Evolutionary conservation across 257 asterid genomes (phyloP).

Genomic region (Coffea canephora): DNA sequence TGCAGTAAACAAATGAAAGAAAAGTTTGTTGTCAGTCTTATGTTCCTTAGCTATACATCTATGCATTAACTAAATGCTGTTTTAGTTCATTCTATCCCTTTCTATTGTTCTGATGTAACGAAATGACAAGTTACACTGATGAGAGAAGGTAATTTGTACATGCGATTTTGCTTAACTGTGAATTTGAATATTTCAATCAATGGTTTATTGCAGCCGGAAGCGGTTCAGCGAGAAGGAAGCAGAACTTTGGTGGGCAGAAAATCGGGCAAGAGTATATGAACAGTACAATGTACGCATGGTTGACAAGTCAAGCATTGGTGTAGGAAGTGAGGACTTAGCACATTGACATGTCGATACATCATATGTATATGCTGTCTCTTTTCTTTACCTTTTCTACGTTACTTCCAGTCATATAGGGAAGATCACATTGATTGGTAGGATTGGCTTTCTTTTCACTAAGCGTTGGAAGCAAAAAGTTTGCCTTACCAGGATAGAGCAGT

Average conservation of each 20-base stretch:
- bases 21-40: neutral
- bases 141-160: constrained; percentile 3
- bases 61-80: neutral
- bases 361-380: constrained; percentile 24
- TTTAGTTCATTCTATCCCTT: neutral
- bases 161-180: constrained; percentile 5
- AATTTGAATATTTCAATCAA: constrained; percentile 20
- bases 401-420: constrained; percentile 27
- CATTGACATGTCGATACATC: constrained; percentile 32
- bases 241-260: constrained; percentile 65
- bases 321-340: constrained; percentile 53
- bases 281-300: constrained; percentile 53
- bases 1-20: too few relatives aligned
- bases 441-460: constrained; percentile 27
- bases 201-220: constrained; percentile 73
- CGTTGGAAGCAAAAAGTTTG: constrained; percentile 34
- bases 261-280: constrained; percentile 58
- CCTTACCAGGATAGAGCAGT: constrained; percentile 23
- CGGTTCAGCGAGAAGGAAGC: constrained; percentile 59
- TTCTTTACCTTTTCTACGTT: constrained; percentile 22
- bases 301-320: constrained; percentile 54
- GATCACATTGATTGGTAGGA: constrained; percentile 32
- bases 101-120: neutral
- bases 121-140: neutral
- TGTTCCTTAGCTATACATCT: neutral